Percentiles rank a stretch among this genome's conserved stretches.
phyloP scores from a whole-genome alignment of 2,329 filamentous ascomycete genomes.

The Paracamarosporium sp. region DNA sequence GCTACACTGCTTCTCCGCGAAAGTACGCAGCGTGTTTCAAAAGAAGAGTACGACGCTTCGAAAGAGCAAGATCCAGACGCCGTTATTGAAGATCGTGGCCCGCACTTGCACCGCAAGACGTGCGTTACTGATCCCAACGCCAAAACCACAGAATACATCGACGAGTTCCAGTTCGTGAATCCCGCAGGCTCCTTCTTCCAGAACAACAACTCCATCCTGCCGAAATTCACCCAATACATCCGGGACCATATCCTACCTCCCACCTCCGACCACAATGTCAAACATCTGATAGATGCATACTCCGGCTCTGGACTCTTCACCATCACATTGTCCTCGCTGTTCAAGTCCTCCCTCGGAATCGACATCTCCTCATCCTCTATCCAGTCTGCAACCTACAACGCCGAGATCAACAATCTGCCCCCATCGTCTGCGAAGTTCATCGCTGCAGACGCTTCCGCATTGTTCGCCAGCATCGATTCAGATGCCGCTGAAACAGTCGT shows the following conservation, averaged over 20 bases:
- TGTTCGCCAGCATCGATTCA: slow-evolving; percentile 80
- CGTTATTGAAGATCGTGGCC: slow-evolving; percentile 63
- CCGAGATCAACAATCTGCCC: slow-evolving; percentile 74
- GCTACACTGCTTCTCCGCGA: slow-evolving; percentile 91
- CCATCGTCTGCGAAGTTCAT: slow-evolving; percentile 78
- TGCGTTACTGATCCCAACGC: slow-evolving; percentile 88
- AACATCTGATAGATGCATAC: slow-evolving; percentile 95
- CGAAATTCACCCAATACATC: slow-evolving; percentile 85
- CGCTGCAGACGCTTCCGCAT: slow-evolving; percentile 81
- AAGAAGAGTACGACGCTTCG: slow-evolving; percentile 40
- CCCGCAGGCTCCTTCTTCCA: slow-evolving; percentile 97
- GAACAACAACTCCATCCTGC: slow-evolving; percentile 98
- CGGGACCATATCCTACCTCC: slow-evolving; percentile 74
- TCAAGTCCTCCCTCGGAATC: slow-evolving; percentile 82
- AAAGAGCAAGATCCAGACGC: slow-evolving; percentile 44
- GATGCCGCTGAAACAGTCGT: slow-evolving; percentile 83
- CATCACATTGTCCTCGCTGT: slow-evolving; percentile 84
- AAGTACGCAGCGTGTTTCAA: slow-evolving; percentile 72
- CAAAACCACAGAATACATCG: slow-evolving; percentile 86
- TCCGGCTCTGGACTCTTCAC: slow-evolving; percentile 97
- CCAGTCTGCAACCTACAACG: slow-evolving; percentile 78
- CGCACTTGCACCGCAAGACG: slow-evolving; percentile 78
- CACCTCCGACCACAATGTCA: slow-evolving; percentile 57
- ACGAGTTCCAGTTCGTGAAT: slow-evolving; percentile 84
- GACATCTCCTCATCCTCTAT: slow-evolving; percentile 86